These are phyloP conservation scores for Bretschneidera sinensis DNA, from an alignment of 345 rosid genomes.

Conservation along the genomic window DNA sequence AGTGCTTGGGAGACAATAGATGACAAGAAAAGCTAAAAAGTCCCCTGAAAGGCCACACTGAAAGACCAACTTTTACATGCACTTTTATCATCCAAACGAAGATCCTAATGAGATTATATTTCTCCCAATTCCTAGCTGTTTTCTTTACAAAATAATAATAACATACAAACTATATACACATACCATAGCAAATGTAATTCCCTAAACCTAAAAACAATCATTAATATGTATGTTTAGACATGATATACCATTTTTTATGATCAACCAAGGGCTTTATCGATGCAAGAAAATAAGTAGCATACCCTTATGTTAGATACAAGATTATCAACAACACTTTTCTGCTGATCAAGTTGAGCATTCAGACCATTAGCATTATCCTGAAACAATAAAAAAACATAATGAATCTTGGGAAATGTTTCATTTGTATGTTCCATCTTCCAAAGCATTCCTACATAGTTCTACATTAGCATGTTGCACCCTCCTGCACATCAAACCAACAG, in stretches of 20 bases:
- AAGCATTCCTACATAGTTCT: neutral
- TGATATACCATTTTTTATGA: neutral
- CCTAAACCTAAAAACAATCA: neutral
- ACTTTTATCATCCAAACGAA: neutral
- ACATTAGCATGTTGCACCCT: neutral
- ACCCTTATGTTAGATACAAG: slow-evolving; percentile 78
- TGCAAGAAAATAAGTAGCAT: slow-evolving; percentile 13
- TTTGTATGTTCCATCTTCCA: neutral
- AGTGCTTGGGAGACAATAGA: too few species aligned
- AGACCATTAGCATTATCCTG: slow-evolving; percentile 62
- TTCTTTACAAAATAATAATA: too few species aligned
- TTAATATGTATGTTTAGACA: neutral
- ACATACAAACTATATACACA: neutral
- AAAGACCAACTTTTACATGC: too few species aligned
- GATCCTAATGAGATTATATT: neutral
- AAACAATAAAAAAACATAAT: slow-evolving; percentile 3
- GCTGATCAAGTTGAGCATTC: slow-evolving; percentile 71
- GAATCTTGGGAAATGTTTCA: neutral
- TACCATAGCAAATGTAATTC: neutral
- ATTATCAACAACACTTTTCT: slow-evolving; percentile 57
- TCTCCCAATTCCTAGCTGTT: neutral
- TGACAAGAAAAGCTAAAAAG: too few species aligned
- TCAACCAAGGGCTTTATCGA: neutral
- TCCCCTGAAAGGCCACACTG: too few species aligned
- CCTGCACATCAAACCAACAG: neutral